phyloP scores from a whole-genome alignment of 148 eudicot species.

The Rheum nobile region DNA sequence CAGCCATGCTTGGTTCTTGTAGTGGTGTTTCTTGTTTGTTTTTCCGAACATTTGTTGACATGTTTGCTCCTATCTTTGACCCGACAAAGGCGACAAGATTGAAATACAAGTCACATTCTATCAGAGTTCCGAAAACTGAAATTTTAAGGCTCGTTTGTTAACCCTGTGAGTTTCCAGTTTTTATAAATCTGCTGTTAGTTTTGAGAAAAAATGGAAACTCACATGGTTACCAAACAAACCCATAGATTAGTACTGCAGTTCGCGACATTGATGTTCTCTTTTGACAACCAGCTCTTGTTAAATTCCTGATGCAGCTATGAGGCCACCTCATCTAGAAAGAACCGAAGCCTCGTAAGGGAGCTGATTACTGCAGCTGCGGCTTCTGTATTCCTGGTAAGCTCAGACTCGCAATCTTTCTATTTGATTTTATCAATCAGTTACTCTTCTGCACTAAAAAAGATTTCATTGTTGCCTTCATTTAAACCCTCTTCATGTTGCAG shows the following conservation, averaged over 20 bases:
- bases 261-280: neutral
- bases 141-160: no score
- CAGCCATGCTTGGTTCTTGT: no score
- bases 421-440: neutral
- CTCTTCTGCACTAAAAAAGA: neutral
- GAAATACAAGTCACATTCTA: neutral
- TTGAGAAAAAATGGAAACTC: no score
- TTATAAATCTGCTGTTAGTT: no score
- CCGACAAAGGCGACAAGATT: neutral
- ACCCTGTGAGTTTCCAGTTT: no score
- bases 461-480: neutral
- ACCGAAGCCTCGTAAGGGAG: slow-evolving; percentile 80
- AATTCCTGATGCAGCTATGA: slow-evolving; percentile 55
- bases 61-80: no score
- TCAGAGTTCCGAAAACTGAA: neutral
- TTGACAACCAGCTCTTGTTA: neutral
- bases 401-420: neutral
- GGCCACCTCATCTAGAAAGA: slow-evolving; percentile 86
- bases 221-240: no score
- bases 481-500: slow-evolving; percentile 28
- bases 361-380: slow-evolving; percentile 74
- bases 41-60: no score
- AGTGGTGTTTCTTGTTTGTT: no score
- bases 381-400: slow-evolving; percentile 80
- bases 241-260: neutral